Evolutionary conservation across 2,329 filamentous ascomycete genomes (phyloP).

Genomic region (Hymenoscyphus scutula): DNA sequence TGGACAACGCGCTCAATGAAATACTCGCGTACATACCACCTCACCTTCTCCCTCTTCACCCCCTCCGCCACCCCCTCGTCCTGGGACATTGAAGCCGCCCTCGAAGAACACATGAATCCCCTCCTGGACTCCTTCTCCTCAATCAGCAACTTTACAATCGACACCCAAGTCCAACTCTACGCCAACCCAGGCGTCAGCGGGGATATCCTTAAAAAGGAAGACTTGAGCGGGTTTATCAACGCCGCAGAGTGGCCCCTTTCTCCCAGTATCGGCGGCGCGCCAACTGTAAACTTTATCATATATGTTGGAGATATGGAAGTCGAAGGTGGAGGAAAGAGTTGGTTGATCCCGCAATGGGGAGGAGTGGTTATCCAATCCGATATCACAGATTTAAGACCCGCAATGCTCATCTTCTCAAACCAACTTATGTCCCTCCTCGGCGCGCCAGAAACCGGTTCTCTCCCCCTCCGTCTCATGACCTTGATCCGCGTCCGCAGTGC

Average conservation of each 20-base stretch:
- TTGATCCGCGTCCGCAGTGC: slow-evolving; percentile 82
- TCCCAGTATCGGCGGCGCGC: slow-evolving; percentile 87
- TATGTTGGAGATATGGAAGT: slow-evolving; percentile 67
- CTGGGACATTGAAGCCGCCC: slow-evolving; percentile 85
- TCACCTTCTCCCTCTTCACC: slow-evolving; percentile 94
- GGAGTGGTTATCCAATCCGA: slow-evolving; percentile 60
- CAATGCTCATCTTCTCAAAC: slow-evolving; percentile 85
- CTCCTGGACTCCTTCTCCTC: slow-evolving; percentile 74
- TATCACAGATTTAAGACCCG: slow-evolving; percentile 68
- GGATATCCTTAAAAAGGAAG: slow-evolving; percentile 72
- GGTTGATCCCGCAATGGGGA: slow-evolving; percentile 97
- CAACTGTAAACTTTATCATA: slow-evolving; percentile 93
- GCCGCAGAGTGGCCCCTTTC: slow-evolving; percentile 96
- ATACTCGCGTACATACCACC: slow-evolving; percentile 89
- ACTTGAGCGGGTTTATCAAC: slow-evolving; percentile 93
- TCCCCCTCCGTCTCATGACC: slow-evolving; percentile 81
- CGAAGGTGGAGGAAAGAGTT: slow-evolving; percentile 57
- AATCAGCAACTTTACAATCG: slow-evolving; percentile 93
- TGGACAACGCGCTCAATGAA: slow-evolving; percentile 83
- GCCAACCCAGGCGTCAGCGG: slow-evolving; percentile 64
- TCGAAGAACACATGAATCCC: slow-evolving; percentile 78
- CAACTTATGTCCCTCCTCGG: slow-evolving; percentile 88
- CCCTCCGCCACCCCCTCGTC: slow-evolving; percentile 73
- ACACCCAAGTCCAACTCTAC: slow-evolving; percentile 94
- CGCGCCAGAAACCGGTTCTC: slow-evolving; percentile 75